Conservation (phyloP, 148 eudicot species). For the Simmondsia chinensis region DNA sequence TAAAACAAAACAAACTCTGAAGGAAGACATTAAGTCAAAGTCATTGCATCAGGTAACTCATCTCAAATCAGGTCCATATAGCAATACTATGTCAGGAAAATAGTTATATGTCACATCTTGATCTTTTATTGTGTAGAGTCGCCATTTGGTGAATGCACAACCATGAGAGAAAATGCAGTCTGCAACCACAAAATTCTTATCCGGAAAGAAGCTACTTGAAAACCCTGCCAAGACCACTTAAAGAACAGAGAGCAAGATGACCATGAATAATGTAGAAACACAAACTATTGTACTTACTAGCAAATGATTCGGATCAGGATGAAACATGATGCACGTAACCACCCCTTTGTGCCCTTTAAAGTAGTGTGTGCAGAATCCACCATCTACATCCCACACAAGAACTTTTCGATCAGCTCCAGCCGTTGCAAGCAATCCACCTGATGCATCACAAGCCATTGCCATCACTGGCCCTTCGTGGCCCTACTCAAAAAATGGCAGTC, state of each 20-base stretch:
- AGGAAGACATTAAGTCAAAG: too few relatives aligned
- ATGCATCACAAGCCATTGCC: conserved; percentile 88
- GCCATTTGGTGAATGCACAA: too few relatives aligned
- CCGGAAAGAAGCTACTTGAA: too few relatives aligned
- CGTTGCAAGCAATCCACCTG: conserved; percentile 94
- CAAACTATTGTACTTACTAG: conserved; percentile 41
- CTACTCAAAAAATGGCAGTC: conserved; percentile 16
- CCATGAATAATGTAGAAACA: neutral
- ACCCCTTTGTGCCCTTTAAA: conserved; percentile 90
- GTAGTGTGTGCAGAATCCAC: conserved; percentile 84
- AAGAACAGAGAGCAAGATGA: neutral
- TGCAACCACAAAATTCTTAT: too few relatives aligned
- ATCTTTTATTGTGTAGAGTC: too few relatives aligned
- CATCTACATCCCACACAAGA: conserved; percentile 91
- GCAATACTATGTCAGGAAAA: too few relatives aligned
- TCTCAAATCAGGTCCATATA: too few relatives aligned
- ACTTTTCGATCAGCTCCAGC: conserved; percentile 92
- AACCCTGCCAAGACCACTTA: neutral
- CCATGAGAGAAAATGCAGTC: too few relatives aligned
- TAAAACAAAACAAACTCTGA: too few relatives aligned
- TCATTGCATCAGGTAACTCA: too few relatives aligned
- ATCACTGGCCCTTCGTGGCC: conserved; percentile 91
- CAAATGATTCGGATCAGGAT: conserved; percentile 67
- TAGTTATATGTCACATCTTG: too few relatives aligned
- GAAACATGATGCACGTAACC: conserved; percentile 71